Evolutionary conservation across 1,284 basidiomycete species (phyloP), one percentile per base, ranked within the genome.

Genomic region (Xerocomus minutiporus): DNA sequence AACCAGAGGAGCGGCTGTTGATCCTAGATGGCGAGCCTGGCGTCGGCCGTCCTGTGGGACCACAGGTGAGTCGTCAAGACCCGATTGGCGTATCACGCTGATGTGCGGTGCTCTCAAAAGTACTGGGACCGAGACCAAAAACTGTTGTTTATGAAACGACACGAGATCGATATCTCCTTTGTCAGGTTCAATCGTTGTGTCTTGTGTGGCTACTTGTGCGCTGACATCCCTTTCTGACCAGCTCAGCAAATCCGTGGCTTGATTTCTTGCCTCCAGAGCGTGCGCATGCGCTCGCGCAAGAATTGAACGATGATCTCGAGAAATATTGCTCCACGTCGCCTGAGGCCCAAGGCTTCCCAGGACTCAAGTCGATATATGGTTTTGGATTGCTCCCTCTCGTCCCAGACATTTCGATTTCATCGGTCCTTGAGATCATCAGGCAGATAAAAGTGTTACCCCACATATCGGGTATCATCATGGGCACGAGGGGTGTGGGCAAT

Each of bases 231-330:
- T 44, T 54, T 41, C 13, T 29, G 48, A 53, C 54, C 56, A 82
- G 89, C 66, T 79, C 86, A 13, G 91, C 91, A 28, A 93, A 93
- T 63, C 90, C 91, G 12, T 93, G 91, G 91, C 78, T 93, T 25
- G 91, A 93, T 67, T 93, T 91, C 64, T 76, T 93, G 28, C 67
- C 84, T 5, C 77, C 87, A 8, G 62, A 77, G n/a, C 79, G 84
- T 47, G 91, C 91, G 8, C 75, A 80, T 46, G 63, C 65, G 12
- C 76, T 91, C 23, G 89, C 89, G 1, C 67, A 66, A 13, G 77
- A 85, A 52, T 75, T 93, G 47, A 93, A 93, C 66, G 67, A 75
- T 29, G 88, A 92, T 63, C 74, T 93, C 13, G 88, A 93, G 63
- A 62, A 76, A 31, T 93, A 88, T 64, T 93, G 91, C 62, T 75